Conservation (phyloP, 75 land plant species). For the Sequoia sempervirens region DNA sequence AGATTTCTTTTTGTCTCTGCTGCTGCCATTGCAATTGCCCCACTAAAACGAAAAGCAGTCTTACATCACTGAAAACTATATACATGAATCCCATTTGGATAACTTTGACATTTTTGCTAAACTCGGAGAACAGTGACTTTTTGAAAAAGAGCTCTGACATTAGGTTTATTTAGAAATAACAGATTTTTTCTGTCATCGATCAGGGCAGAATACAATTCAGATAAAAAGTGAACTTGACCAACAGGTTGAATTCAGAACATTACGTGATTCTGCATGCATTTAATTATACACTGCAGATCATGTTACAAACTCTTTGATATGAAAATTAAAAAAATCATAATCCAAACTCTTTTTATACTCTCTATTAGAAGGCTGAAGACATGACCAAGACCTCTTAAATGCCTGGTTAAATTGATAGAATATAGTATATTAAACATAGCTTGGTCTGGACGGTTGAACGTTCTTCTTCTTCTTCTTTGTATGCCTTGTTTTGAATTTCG, state of each 20-base stretch:
- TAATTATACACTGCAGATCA: background rate
- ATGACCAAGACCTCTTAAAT: background rate
- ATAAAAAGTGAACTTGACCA: background rate
- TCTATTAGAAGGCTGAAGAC: background rate
- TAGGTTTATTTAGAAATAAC: background rate
- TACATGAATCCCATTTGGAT: background rate
- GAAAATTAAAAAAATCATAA: background rate
- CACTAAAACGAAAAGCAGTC: background rate
- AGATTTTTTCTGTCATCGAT: background rate
- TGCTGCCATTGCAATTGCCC: background rate
- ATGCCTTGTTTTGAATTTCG: background rate
- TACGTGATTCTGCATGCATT: background rate
- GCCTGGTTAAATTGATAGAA: background rate
- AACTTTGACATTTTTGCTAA: background rate
- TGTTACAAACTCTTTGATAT: background rate
- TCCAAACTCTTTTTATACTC: background rate
- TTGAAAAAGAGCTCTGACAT: background rate
- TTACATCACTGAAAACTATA: constrained; percentile 3
- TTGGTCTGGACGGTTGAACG: background rate
- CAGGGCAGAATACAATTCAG: background rate
- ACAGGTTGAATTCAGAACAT: background rate
- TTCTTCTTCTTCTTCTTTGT: background rate
- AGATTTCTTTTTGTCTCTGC: background rate
- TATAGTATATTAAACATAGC: background rate
- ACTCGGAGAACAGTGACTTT: background rate